Conservation (phyloP, 1,284 basidiomycete genomes). For the Malassezia globosa region DNA sequence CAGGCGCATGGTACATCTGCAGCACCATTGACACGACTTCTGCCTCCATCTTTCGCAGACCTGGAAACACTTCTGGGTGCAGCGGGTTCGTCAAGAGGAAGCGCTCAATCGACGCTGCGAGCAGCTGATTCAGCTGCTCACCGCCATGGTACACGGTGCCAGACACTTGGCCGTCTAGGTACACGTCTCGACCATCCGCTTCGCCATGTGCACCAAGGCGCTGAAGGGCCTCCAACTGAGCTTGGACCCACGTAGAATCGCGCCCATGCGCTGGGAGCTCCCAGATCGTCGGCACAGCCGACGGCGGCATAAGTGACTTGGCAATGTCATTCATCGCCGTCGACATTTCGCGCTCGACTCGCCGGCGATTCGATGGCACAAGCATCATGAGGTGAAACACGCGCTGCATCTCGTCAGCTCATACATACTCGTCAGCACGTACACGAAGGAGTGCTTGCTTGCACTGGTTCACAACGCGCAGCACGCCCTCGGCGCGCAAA, state of each 20-base stretch:
- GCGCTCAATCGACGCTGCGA: slow-evolving; percentile 30
- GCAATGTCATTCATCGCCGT: slow-evolving; percentile 37
- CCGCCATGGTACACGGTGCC: slow-evolving; percentile 48
- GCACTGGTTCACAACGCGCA: neutral
- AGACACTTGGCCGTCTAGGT: slow-evolving; percentile 41
- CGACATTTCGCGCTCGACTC: slow-evolving; percentile 34
- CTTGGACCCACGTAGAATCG: slow-evolving; percentile 30
- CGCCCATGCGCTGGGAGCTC: slow-evolving; percentile 33
- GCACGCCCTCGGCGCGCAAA: slow-evolving; percentile 5
- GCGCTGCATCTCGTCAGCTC: neutral
- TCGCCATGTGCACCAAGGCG: slow-evolving; percentile 22
- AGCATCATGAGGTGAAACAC: slow-evolving; percentile 29
- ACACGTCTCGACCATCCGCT: slow-evolving; percentile 34
- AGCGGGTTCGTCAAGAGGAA: slow-evolving; percentile 64
- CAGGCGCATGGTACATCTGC: slow-evolving; percentile 63
- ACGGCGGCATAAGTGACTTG: slow-evolving; percentile 31
- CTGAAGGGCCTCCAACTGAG: slow-evolving; percentile 31
- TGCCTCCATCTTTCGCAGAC: slow-evolving; percentile 90
- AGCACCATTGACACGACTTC: slow-evolving; percentile 92
- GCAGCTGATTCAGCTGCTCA: slow-evolving; percentile 31
- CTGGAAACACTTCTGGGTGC: slow-evolving; percentile 90
- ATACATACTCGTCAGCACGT: neutral
- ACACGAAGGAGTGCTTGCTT: neutral
- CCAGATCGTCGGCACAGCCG: slow-evolving; percentile 21
- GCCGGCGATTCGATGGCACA: slow-evolving; percentile 34